Conservation (phyloP, 768 basidiomycete species). For the Termitomyces sp. region DNA sequence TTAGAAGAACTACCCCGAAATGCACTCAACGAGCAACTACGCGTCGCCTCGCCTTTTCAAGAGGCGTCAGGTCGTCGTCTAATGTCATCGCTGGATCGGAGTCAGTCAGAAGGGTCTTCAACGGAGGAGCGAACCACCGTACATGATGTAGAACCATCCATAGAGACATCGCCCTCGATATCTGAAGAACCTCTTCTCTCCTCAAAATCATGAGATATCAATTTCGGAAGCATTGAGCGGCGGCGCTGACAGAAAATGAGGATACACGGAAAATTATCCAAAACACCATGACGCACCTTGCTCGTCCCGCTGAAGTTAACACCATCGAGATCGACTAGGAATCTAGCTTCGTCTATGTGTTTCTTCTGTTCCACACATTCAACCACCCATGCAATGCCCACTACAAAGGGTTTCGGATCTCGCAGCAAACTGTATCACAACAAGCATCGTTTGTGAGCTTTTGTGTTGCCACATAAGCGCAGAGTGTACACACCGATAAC, state of each 20-base stretch:
- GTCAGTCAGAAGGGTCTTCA: slow-evolving; percentile 5
- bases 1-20: not conserved
- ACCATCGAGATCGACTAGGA: slow-evolving; percentile 58
- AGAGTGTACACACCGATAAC: slow-evolving; percentile 49
- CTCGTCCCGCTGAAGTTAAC: slow-evolving; percentile 52
- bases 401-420: slow-evolving; percentile 66
- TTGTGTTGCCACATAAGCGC: not conserved
- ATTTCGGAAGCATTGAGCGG: slow-evolving; percentile 66
- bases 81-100: slow-evolving; percentile 29
- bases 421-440: slow-evolving; percentile 41
- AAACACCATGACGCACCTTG: slow-evolving; percentile 41
- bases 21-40: slow-evolving; percentile 20
- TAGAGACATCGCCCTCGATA: slow-evolving; percentile 31
- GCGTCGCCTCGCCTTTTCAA: slow-evolving; percentile 61
- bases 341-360: slow-evolving; percentile 59
- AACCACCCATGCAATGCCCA: slow-evolving; percentile 88
- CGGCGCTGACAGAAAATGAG: slow-evolving; percentile 44
- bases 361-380: slow-evolving; percentile 70
- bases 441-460: not conserved
- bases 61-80: slow-evolving; percentile 57
- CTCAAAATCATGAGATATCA: slow-evolving; percentile 32
- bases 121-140: slow-evolving; percentile 13
- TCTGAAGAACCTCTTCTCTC: slow-evolving; percentile 18
- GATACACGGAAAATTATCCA: not conserved
- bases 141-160: slow-evolving; percentile 42